Evolutionary conservation across 2,329 filamentous ascomycete genomes (phyloP).

Genomic region (Colletotrichum sp.): DNA sequence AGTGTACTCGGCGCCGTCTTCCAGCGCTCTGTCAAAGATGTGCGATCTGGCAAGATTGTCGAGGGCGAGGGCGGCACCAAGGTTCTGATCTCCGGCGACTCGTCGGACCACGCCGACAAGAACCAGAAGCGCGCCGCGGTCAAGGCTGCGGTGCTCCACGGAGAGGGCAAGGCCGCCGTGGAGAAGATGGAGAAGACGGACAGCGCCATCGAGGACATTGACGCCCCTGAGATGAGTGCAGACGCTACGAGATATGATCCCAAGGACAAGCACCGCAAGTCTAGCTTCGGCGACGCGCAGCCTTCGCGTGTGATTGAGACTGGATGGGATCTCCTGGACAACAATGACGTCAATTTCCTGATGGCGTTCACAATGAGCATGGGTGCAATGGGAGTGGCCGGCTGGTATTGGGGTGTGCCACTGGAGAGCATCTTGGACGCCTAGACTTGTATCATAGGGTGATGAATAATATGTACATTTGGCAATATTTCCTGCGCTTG

Average conservation of each 20-base stretch:
- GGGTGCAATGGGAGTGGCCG: slow-evolving; percentile 72
- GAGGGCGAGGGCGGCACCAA: slow-evolving; percentile 80
- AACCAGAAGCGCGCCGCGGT: slow-evolving; percentile 37
- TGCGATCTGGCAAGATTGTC: slow-evolving; percentile 83
- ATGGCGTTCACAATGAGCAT: slow-evolving; percentile 88
- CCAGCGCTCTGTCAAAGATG: slow-evolving; percentile 86
- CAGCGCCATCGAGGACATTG: slow-evolving; percentile 27
- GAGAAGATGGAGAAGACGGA: slow-evolving; percentile 42
- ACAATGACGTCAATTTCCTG: slow-evolving; percentile 93
- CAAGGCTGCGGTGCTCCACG: slow-evolving; percentile 46
- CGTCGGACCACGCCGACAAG: slow-evolving; percentile 28
- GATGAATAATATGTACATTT: not conserved
- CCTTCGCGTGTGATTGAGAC: slow-evolving; percentile 70
- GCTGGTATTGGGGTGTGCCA: slow-evolving; percentile 65
- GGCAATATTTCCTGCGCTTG: not conserved
- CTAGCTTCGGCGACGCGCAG: slow-evolving; percentile 59
- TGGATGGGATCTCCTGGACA: slow-evolving; percentile 80
- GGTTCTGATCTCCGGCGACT: slow-evolving; percentile 50
- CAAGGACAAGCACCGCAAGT: slow-evolving; percentile 52
- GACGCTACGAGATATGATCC: slow-evolving; percentile 51
- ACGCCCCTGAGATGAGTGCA: slow-evolving; percentile 40
- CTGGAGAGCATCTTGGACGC: slow-evolving; percentile 43
- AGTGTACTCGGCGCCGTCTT: slow-evolving; percentile 85
- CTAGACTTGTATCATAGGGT: not conserved
- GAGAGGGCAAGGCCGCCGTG: slow-evolving; percentile 49